Base-by-base conservation (phyloP, 345 rosid genomes). In the Salix brachista region DNA sequence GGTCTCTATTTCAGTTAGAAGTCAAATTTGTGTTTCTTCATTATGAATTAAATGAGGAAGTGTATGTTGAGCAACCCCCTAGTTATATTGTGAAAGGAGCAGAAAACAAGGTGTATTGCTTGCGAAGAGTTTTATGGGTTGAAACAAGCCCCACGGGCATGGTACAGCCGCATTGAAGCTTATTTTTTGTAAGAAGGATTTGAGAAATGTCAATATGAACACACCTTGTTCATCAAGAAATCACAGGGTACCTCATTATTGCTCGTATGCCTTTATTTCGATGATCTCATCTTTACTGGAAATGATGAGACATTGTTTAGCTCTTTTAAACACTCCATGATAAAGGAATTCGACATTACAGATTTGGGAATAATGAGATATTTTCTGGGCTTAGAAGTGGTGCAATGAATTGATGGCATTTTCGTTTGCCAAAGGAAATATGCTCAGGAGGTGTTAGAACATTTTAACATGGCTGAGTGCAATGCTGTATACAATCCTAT, bases 31-130 rank as follows among this genome's bases (percentile, higher is more conserved):
- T 1, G 1, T 50, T 50, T 50, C 56, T 50, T 50, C n/a, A 50
- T 16, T 2, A 8, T 50, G 56, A 50, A 6, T 50, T 50, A 48
- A 65, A 46, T 75, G 72, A 39, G 21, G 34, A 32, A 32, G 65
- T 75, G 64, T 75, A 28, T 75, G 65, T 75, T 66, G 34, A 75
- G 65, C 32, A 67, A 67, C 72, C 78, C 46, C 48, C 34, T 32
- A 65, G 71, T 18, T 52, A 66, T 44, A 28, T 18, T 26, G 34
- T 46, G n/a, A 34, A 75, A 30, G 65, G 61, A 44, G 56, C 0
- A 50, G n/a, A 50, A 50, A 50, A 5, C 2, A 50, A 50, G 5
- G 8, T 50, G 21, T 17, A 61, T 28, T 5, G 2, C 5, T 11
- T 61, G 8, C 2, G 32, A 13, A 61, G 17, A 28, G 32, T 8